Conservation (phyloP, 2,329 filamentous ascomycete genomes). For the Talaromyces sp. region DNA sequence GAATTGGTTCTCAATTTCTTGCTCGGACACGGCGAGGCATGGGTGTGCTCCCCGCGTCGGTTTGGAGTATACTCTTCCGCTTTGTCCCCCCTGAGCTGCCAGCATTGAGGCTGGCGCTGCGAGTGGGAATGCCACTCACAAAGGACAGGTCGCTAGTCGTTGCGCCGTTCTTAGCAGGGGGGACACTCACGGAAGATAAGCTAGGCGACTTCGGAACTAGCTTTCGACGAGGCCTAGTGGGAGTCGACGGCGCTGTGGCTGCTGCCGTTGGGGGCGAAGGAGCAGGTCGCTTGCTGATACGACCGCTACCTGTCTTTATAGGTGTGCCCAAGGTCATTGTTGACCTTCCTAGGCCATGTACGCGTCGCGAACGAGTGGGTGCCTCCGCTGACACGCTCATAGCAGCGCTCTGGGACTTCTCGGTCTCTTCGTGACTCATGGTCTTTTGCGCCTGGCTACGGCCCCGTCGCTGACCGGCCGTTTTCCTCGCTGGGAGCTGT, state of each 20-base stretch:
- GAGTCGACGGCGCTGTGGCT: constrained; percentile 25
- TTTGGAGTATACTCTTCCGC: constrained; percentile 33
- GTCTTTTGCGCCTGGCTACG: constrained; percentile 23
- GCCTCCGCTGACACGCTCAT: constrained; percentile 28
- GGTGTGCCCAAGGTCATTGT: constrained; percentile 24
- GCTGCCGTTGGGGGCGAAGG: constrained; percentile 12
- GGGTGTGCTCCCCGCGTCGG: constrained; percentile 41
- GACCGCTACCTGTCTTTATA: constrained; percentile 25
- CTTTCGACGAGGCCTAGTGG: constrained; percentile 37
- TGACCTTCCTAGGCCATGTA: constrained; percentile 35
- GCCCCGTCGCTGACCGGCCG: constrained; percentile 28
- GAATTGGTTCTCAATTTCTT: constrained; percentile 23
- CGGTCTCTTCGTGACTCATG: constrained; percentile 16
- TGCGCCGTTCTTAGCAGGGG: constrained; percentile 20
- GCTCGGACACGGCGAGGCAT: constrained; percentile 38
- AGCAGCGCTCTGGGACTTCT: constrained; percentile 16
- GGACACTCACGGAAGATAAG: constrained; percentile 18
- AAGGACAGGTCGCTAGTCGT: constrained; percentile 13
- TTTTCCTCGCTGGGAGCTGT: constrained; percentile 27
- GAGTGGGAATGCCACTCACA: constrained; percentile 24
- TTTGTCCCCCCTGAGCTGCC: constrained; percentile 21
- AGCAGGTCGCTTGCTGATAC: constrained; percentile 23
- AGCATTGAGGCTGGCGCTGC: constrained; percentile 20
- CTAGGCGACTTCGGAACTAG: constrained; percentile 38
- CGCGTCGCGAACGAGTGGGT: constrained; percentile 33